phyloP scores from a whole-genome alignment of 805 yeast species.

The Metschnikowia rubicola region DNA sequence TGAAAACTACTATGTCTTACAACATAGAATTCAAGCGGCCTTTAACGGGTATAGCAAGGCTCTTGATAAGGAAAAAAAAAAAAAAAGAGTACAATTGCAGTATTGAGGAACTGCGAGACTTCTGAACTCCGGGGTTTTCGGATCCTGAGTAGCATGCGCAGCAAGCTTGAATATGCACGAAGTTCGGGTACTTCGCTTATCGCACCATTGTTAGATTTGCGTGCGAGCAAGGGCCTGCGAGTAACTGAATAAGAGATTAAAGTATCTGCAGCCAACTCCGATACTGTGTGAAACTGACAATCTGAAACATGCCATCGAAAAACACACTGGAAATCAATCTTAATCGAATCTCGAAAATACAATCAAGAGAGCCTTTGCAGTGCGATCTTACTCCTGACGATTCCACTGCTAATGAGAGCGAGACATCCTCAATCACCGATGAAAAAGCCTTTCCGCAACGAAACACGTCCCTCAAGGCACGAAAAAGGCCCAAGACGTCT shows the following conservation, averaged over 20 bases:
- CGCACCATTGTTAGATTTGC: too few relatives aligned
- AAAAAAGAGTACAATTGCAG: too few relatives aligned
- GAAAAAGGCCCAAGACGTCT: background rate
- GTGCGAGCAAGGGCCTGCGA: too few relatives aligned
- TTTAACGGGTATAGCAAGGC: too few relatives aligned
- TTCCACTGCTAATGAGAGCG: conserved; percentile 6
- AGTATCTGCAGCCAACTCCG: too few relatives aligned
- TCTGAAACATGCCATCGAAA: conserved; percentile 1
- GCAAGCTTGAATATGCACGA: conserved; percentile 1
- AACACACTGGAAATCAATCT: conserved; percentile 7
- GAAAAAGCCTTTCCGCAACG: background rate
- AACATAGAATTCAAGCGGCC: too few relatives aligned
- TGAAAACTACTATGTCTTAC: too few relatives aligned
- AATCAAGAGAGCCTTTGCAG: conserved; percentile 10
- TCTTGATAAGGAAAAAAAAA: too few relatives aligned
- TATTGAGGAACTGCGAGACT: too few relatives aligned
- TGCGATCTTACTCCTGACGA: conserved; percentile 7
- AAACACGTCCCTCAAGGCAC: conserved; percentile 1
- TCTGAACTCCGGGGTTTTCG: too few relatives aligned
- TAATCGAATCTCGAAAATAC: conserved; percentile 6
- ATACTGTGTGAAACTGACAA: too few relatives aligned
- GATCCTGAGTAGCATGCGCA: background rate
- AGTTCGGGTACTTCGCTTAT: conserved; percentile 4
- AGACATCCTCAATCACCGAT: conserved; percentile 2
- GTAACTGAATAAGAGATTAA: too few relatives aligned